phyloP scores from a whole-genome alignment of 1,284 basidiomycete species.

The Abortiporus biennis region DNA sequence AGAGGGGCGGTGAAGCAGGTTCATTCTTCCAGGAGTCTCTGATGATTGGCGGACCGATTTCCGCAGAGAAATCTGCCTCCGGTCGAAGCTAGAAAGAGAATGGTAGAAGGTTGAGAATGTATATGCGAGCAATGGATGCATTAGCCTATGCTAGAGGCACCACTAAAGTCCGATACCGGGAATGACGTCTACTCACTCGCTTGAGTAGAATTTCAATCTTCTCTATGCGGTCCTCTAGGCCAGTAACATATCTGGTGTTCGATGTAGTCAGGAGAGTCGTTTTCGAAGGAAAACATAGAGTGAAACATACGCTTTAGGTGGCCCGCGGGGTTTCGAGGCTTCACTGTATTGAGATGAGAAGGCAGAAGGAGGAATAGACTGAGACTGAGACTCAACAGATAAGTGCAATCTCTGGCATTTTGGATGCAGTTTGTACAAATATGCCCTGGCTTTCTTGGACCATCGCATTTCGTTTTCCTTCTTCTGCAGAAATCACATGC shows the following conservation, averaged over 20 bases:
- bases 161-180: too few species aligned
- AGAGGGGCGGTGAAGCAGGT: conserved; percentile 13
- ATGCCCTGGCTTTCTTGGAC: conserved; percentile 49
- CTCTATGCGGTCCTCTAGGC: conserved; percentile 71
- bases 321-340: conserved; percentile 74
- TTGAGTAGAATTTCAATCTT: conserved; percentile 64
- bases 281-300: conserved; percentile 2
- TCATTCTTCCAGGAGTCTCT: conserved; percentile 69
- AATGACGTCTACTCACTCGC: conserved; percentile 57
- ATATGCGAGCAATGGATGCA: too few species aligned
- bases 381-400: conserved; percentile 39
- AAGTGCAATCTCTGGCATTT: conserved; percentile 63
- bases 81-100: conserved; percentile 52
- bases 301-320: conserved; percentile 69
- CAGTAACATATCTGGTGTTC: conserved; percentile 59
- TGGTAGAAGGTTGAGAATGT: neutral
- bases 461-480: conserved; percentile 68
- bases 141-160: too few species aligned
- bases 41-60: conserved; percentile 63
- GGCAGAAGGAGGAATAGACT: conserved; percentile 6
- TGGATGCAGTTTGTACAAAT: conserved; percentile 72
- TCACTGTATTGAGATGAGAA: conserved; percentile 38
- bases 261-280: conserved; percentile 8
- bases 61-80: conserved; percentile 55
- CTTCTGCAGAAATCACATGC: conserved; percentile 69